These are phyloP conservation scores for Polytolypa hystricis DNA, from an alignment of 2,329 filamentous ascomycete species.

Conservation along the genomic window DNA sequence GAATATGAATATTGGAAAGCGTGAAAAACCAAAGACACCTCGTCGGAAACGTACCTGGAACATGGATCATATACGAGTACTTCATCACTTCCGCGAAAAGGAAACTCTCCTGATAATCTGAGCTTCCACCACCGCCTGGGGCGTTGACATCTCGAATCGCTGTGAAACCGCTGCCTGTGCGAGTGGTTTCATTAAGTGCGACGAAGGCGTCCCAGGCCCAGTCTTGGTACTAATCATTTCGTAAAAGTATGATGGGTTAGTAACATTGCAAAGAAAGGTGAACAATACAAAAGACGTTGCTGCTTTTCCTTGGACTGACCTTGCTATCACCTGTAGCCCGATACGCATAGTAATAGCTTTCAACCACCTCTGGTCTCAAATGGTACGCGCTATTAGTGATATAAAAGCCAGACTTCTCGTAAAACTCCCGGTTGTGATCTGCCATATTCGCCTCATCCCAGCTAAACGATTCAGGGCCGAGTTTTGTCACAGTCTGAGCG, in stretches of 20 bases:
- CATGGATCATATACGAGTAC: slow-evolving; percentile 65
- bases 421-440: slow-evolving; percentile 46
- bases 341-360: slow-evolving; percentile 80
- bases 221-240: slow-evolving; percentile 51
- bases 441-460: slow-evolving; percentile 48
- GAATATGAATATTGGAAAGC: background rate
- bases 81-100: slow-evolving; percentile 82
- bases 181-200: slow-evolving; percentile 53
- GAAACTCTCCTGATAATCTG: slow-evolving; percentile 74
- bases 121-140: slow-evolving; percentile 47
- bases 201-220: slow-evolving; percentile 74
- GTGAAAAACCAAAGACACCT: background rate
- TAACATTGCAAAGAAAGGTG: no score
- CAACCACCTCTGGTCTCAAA: slow-evolving; percentile 69
- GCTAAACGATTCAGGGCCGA: slow-evolving; percentile 63
- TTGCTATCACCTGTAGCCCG: slow-evolving; percentile 61
- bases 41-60: slow-evolving; percentile 19
- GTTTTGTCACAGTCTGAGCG: slow-evolving; percentile 52
- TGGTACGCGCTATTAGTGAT: slow-evolving; percentile 52
- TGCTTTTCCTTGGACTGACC: slow-evolving; percentile 15
- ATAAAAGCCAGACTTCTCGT: slow-evolving; percentile 59
- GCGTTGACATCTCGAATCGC: slow-evolving; percentile 56
- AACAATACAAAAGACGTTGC: no score
- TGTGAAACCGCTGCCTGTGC: slow-evolving; percentile 56
- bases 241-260: background rate